Base-by-base conservation (phyloP, 257 asterid genomes). In the Salvia splendens region DNA sequence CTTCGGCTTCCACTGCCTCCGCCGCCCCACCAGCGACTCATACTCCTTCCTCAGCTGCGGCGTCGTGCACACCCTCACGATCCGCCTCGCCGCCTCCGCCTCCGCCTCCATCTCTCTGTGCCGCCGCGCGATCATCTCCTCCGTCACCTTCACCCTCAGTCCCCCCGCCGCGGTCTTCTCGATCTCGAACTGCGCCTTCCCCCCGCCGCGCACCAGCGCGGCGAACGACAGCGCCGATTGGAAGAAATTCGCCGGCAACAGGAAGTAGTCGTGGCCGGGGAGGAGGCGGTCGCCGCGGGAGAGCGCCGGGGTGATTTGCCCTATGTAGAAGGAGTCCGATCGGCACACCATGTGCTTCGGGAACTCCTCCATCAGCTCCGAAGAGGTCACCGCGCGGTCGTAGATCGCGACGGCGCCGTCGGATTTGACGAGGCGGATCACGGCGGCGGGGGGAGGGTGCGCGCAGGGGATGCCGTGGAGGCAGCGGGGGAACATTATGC, bases 311-410 rank as follows among this genome's bases (percentile, higher is more conserved):
- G 80, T 73, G 45, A 73, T 69, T 41, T 75, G 87, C 41, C 90
- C 90, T 52, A 84, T 79, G 81, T 79, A 84, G 67, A 84, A 80
- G 71, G 79, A 53, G 65, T 84, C 87, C 8, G 82, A 80, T 3
- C 80, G 73, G 83, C 90, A 82, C 5, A 82, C 80, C 80, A 84
- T 54, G 83, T 84, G 87, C 43, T 82, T 84, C 0, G 90, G 90
- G 42, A 75, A 78, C 72, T 82, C 84, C 63, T 77, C 74, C 82
- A 80, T 71, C 8, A 84, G 36, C 67, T 82, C 79, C 64, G 60
- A 33, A 0, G 83, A 87, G 1, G 58, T 66, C 54, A 82, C 40
- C 2, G 87, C 78, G 0, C 83, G 82, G 55, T 74, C 67, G 80
- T 84, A 84, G 72, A 68, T 69, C 56, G 8, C 33, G 7, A 82